phyloP scores from a whole-genome alignment of 2,329 filamentous ascomycete genomes.

The Scolecobasidium constrictum region DNA sequence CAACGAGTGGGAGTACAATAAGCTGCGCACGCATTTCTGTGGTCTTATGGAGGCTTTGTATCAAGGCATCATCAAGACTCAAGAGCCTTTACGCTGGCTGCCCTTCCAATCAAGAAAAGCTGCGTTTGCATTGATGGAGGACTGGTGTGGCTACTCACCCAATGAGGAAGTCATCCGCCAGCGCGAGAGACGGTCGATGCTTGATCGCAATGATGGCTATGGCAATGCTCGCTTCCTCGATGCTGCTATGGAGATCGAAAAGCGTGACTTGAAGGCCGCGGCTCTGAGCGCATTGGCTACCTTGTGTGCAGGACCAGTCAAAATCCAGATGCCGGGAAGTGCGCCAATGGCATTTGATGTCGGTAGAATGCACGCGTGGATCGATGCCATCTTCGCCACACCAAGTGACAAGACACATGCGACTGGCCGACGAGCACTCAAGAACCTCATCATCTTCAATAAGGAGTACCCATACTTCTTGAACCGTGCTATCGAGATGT shows the following conservation, averaged over 20 bases:
- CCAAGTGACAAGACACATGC: constrained; percentile 84
- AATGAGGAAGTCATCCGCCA: constrained; percentile 72
- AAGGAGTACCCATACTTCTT: constrained; percentile 75
- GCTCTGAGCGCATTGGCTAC: constrained; percentile 93
- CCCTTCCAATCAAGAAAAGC: constrained; percentile 94
- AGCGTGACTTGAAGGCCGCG: constrained; percentile 79
- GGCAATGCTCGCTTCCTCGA: constrained; percentile 69
- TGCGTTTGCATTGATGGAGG: constrained; percentile 92
- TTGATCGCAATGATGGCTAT: constrained; percentile 63
- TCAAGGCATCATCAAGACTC: constrained; percentile 76
- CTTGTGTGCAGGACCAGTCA: constrained; percentile 70
- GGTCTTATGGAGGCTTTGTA: constrained; percentile 88
- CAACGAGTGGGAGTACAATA: constrained; percentile 89
- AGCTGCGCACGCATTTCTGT: constrained; percentile 84
- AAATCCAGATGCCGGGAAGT: constrained; percentile 77
- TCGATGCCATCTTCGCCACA: constrained; percentile 88
- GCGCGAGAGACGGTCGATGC: constrained; percentile 70
- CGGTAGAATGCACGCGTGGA: constrained; percentile 85
- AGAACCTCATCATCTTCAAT: constrained; percentile 84
- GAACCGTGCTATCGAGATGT: constrained; percentile 82
- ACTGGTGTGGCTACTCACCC: constrained; percentile 96
- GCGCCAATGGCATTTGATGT: constrained; percentile 83
- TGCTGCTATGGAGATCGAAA: constrained; percentile 93
- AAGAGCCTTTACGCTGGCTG: constrained; percentile 86
- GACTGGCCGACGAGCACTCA: constrained; percentile 78